Evolutionary conservation across 805 yeast species (phyloP).

Genomic region (Cyberlindnera euphorbiiphila): DNA sequence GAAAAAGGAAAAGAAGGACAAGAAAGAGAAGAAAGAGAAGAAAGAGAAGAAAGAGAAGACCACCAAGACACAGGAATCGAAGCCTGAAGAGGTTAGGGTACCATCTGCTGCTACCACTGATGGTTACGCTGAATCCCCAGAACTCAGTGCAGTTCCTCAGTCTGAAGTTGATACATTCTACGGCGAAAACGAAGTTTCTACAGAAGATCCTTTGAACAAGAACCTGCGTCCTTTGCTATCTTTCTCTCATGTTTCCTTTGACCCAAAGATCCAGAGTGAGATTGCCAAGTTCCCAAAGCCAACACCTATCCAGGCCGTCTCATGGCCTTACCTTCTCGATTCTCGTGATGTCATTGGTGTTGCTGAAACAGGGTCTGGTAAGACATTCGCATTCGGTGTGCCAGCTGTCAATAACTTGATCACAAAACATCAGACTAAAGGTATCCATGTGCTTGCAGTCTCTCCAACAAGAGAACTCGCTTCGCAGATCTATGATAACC

Average conservation of each 20-base stretch:
- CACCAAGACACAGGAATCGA: slow-evolving; percentile 30
- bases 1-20: slow-evolving; percentile 32
- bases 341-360: slow-evolving; percentile 91
- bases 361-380: slow-evolving; percentile 98
- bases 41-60: slow-evolving; percentile 18
- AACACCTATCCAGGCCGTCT: slow-evolving; percentile 90
- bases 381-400: slow-evolving; percentile 95
- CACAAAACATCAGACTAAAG: slow-evolving; percentile 32
- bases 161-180: slow-evolving; percentile 60
- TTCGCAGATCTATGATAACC: slow-evolving; percentile 84
- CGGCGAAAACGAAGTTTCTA: slow-evolving; percentile 67
- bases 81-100: slow-evolving; percentile 15
- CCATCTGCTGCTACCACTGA: slow-evolving; percentile 7
- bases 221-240: slow-evolving; percentile 64
- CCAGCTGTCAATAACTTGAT: slow-evolving; percentile 83
- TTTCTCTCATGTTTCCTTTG: slow-evolving; percentile 58
- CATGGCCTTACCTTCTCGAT: slow-evolving; percentile 86
- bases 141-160: slow-evolving; percentile 41
- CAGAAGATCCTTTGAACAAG: slow-evolving; percentile 61
- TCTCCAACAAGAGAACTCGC: slow-evolving; percentile 99
- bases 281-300: slow-evolving; percentile 80
- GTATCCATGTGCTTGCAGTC: slow-evolving; percentile 73
- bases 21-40: slow-evolving; percentile 36
- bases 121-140: slow-evolving; percentile 37
- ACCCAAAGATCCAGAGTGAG: slow-evolving; percentile 52